phyloP scores from a whole-genome alignment of 441 rosid species.

The Monsonia emarginata region DNA sequence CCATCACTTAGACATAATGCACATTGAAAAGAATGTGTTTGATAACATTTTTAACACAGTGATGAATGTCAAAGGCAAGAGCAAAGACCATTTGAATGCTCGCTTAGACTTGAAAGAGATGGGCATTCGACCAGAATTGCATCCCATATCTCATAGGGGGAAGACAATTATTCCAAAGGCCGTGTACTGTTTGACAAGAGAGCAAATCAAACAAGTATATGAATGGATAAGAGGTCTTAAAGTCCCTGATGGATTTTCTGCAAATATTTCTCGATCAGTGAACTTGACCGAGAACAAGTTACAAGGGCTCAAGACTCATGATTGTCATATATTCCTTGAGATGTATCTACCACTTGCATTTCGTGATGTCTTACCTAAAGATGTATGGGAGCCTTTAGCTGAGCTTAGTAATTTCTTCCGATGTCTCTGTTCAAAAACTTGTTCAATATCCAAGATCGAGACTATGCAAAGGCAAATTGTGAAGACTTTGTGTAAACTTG shows the following conservation, averaged over 20 bases:
- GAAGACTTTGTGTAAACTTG: neutral
- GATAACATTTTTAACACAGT: conserved; percentile 6
- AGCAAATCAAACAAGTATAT: too few species aligned
- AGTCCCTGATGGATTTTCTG: conserved; percentile 5
- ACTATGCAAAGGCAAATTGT: neutral
- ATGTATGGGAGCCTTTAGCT: neutral
- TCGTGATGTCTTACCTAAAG: neutral
- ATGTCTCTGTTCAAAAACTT: conserved; percentile 1
- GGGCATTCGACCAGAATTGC: conserved; percentile 2
- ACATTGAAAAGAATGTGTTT: conserved; percentile 15
- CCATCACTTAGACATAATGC: conserved; percentile 5
- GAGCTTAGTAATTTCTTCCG: conserved; percentile 4
- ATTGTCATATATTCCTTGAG: conserved; percentile 9
- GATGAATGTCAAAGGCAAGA: neutral
- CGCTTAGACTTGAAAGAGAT: neutral
- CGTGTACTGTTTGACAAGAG: too few species aligned
- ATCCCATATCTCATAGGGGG: too few species aligned
- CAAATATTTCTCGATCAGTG: conserved; percentile 5
- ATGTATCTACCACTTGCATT: conserved; percentile 2
- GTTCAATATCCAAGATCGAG: neutral
- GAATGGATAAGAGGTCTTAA: neutral
- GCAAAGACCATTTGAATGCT: conserved; percentile 4
- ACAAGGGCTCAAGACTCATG: neutral
- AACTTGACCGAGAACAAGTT: neutral
- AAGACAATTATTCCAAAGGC: too few species aligned